Conservation (phyloP, 1,284 basidiomycete species). For the Athelia sp. region DNA sequence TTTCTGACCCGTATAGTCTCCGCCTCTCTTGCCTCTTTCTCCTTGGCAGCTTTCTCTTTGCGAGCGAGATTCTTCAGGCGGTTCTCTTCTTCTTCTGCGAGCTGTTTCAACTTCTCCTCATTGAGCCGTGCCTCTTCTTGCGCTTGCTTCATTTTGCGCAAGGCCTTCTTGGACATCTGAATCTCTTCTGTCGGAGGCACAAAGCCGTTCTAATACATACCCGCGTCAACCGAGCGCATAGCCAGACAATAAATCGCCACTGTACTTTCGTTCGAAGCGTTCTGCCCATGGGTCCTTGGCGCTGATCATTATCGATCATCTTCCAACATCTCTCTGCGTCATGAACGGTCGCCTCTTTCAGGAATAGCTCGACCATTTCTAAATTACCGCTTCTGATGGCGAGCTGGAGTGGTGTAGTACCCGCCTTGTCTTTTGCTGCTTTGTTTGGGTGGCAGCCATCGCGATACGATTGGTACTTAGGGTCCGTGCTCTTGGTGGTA, state of each 20-base stretch:
- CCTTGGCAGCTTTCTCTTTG: constrained; percentile 9
- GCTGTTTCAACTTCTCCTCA: constrained; percentile 19
- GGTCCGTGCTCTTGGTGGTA: constrained; percentile 10
- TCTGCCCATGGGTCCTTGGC: no score
- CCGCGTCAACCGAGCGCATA: neutral
- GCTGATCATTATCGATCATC: constrained; percentile 12
- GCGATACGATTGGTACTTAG: constrained; percentile 5
- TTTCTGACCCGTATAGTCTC: neutral
- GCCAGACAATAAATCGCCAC: no score
- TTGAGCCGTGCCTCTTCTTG: constrained; percentile 8
- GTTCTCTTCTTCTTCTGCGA: constrained; percentile 20
- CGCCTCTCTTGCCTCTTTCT: neutral
- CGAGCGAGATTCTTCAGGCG: neutral
- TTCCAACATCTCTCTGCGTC: constrained; percentile 28
- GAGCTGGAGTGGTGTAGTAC: constrained; percentile 31
- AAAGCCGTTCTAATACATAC: constrained; percentile 28
- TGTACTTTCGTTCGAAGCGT: no score
- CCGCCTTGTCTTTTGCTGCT: constrained; percentile 24
- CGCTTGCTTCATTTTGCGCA: constrained; percentile 17
- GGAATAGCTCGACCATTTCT: constrained; percentile 25
- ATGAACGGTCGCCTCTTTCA: constrained; percentile 33
- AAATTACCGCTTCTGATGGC: constrained; percentile 25
- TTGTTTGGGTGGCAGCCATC: constrained; percentile 30
- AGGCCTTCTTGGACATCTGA: constrained; percentile 23
- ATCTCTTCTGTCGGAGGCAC: constrained; percentile 19